phyloP scores from a whole-genome alignment of 306 rosid species.

The Datisca glomerata region DNA sequence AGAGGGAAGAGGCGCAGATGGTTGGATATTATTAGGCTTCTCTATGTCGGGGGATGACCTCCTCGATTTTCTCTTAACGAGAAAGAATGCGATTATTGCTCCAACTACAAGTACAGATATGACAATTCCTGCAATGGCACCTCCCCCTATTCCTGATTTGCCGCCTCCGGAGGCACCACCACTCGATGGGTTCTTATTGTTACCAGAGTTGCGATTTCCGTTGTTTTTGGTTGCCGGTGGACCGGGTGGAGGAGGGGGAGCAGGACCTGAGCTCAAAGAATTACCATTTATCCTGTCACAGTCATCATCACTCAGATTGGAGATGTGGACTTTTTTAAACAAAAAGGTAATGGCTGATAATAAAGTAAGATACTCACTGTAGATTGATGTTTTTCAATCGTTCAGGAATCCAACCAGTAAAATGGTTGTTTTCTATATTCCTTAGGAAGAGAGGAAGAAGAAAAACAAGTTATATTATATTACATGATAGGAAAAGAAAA shows the following conservation, averaged over 20 bases:
- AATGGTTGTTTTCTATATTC: slow-evolving; percentile 71
- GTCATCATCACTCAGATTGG: neutral
- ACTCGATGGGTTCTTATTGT: slow-evolving; percentile 30
- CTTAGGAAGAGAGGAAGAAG: slow-evolving; percentile 18
- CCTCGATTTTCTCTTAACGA: slow-evolving; percentile 32
- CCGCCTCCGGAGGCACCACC: slow-evolving; percentile 31
- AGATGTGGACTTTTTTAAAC: neutral
- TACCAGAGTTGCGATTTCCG: slow-evolving; percentile 34
- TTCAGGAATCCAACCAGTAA: slow-evolving; percentile 88
- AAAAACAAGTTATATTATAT: neutral
- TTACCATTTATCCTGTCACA: slow-evolving; percentile 59
- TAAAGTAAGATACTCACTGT: neutral
- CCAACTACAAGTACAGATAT: slow-evolving; percentile 70
- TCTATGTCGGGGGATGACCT: slow-evolving; percentile 34
- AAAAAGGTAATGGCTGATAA: neutral
- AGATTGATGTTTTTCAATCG: slow-evolving; percentile 50
- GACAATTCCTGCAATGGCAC: slow-evolving; percentile 90
- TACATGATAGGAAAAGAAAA: neutral
- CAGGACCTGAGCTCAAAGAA: slow-evolving; percentile 73
- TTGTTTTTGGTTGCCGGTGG: slow-evolving; percentile 39
- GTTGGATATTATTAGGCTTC: slow-evolving; percentile 56
- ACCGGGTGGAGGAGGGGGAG: slow-evolving; percentile 99
- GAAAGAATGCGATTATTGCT: slow-evolving; percentile 65
- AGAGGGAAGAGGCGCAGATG: slow-evolving; percentile 51
- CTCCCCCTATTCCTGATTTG: slow-evolving; percentile 85